Conservation (phyloP, 2,329 filamentous ascomycete genomes). For the Penicillium hordei region DNA sequence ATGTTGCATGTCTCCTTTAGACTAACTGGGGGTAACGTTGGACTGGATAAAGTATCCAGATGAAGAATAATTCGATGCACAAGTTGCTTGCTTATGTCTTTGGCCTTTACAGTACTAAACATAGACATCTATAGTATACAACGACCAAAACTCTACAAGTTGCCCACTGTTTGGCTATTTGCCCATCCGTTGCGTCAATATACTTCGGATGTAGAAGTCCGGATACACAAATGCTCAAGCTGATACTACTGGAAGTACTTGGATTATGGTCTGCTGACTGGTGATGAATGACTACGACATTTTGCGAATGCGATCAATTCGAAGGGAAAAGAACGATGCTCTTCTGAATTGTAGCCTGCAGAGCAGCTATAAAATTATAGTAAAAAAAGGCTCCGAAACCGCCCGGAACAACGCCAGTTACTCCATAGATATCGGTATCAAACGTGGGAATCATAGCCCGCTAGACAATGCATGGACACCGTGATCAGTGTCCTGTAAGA, state of each 20-base stretch:
- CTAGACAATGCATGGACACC: conserved; percentile 2
- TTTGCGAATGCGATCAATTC: not conserved
- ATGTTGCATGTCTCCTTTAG: not conserved
- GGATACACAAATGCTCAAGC: not conserved
- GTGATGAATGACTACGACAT: no score
- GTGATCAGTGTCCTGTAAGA: not conserved
- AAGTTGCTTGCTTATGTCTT: not conserved
- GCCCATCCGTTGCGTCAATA: not conserved
- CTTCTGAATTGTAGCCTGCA: not conserved
- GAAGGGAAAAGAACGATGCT: not conserved
- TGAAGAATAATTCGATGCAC: not conserved
- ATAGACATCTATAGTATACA: not conserved
- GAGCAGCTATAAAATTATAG: not conserved
- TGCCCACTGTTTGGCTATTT: not conserved
- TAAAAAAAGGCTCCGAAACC: not conserved
- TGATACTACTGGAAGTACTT: not conserved
- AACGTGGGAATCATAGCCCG: conserved; percentile 2
- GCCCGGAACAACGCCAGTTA: conserved; percentile 1
- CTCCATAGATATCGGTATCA: conserved; percentile 1
- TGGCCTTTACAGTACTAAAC: no score
- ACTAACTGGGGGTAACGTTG: no score
- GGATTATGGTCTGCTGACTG: not conserved
- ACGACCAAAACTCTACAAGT: not conserved
- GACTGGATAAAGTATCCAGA: not conserved
- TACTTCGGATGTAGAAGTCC: not conserved